Conservation (phyloP, 176 grass and related monocot genomes). For the Tillandsia leiboldiana region DNA sequence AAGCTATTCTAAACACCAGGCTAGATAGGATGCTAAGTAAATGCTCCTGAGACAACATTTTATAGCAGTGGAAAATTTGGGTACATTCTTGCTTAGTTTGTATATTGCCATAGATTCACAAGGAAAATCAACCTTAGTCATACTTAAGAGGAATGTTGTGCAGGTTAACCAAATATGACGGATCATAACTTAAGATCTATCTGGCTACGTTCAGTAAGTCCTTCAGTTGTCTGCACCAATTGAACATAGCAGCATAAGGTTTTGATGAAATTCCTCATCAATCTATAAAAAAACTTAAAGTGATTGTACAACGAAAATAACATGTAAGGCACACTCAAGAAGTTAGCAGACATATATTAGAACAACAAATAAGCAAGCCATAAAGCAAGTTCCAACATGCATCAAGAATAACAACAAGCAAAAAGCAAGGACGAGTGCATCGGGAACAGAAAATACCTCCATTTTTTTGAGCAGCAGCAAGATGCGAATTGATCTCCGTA, state of each 20-base stretch:
- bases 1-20: too few relatives aligned
- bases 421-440: slow-evolving; percentile 18
- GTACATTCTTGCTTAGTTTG: too few relatives aligned
- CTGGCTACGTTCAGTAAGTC: too few relatives aligned
- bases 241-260: neutral
- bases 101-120: too few relatives aligned
- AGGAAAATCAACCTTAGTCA: too few relatives aligned
- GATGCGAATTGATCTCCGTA: slow-evolving; percentile 71
- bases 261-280: neutral
- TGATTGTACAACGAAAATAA: neutral
- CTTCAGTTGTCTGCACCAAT: too few relatives aligned
- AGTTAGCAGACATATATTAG: neutral
- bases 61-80: neutral
- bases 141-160: too few relatives aligned
- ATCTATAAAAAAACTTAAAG: neutral
- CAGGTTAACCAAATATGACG: too few relatives aligned
- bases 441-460: slow-evolving; percentile 64
- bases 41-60: neutral
- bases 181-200: too few relatives aligned
- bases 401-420: slow-evolving; percentile 2
- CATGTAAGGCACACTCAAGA: neutral
- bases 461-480: slow-evolving; percentile 70
- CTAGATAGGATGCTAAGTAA: too few relatives aligned
- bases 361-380: neutral
- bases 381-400: neutral